phyloP scores from a whole-genome alignment of 129 eudicot species.

The Flaveria robusta region DNA sequence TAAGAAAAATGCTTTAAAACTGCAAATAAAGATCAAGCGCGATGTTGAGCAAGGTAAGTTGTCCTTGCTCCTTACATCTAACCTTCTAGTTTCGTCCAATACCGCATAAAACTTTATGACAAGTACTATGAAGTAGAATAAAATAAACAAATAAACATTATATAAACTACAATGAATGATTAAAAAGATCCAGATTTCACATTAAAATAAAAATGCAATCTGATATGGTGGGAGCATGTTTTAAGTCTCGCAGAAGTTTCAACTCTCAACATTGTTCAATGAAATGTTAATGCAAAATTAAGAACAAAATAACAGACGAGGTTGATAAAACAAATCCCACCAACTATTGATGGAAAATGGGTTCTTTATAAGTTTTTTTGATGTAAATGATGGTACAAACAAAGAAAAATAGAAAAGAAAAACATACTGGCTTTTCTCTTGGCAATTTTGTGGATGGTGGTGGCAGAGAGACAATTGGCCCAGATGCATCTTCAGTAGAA shows the following conservation, averaged over 20 bases:
- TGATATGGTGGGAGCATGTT: background rate
- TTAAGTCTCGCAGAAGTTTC: background rate
- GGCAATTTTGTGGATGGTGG: slow-evolving; percentile 79
- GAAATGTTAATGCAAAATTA: background rate
- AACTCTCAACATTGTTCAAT: background rate
- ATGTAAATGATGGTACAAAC: background rate
- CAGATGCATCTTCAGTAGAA: slow-evolving; percentile 70
- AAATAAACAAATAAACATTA: background rate
- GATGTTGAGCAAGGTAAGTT: background rate
- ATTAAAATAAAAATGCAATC: background rate
- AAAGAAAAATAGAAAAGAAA: background rate
- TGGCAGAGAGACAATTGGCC: slow-evolving; percentile 79
- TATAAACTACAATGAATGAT: background rate
- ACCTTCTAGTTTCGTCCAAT: background rate
- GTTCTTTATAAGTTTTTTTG: background rate
- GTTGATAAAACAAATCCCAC: background rate
- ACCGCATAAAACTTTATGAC: background rate
- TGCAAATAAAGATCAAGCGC: background rate
- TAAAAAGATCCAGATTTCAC: background rate
- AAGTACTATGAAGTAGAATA: background rate
- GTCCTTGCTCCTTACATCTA: background rate
- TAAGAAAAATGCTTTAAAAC: background rate
- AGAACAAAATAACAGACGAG: background rate
- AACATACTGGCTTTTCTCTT: slow-evolving; percentile 82
- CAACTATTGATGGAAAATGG: background rate